Conservation (phyloP, 257 asterid genomes). For the Solanum etuberosum region DNA sequence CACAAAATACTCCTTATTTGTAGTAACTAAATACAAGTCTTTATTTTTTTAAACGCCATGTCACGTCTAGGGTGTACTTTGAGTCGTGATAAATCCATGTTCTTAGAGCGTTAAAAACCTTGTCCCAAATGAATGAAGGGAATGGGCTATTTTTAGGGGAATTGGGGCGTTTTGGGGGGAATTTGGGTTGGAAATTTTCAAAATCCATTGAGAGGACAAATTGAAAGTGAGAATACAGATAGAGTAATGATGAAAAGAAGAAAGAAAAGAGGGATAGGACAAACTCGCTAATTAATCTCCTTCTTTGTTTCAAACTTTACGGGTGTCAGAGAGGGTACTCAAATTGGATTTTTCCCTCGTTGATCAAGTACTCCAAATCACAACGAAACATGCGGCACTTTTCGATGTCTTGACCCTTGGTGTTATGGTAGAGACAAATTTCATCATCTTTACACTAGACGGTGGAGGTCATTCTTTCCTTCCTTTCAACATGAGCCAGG, state of each 20-base stretch:
- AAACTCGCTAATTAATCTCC: not conserved
- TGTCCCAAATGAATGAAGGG: not conserved
- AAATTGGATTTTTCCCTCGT: not conserved
- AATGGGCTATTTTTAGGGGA: not conserved
- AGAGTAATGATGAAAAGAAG: not conserved
- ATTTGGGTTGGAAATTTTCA: too few relatives aligned
- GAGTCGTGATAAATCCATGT: not conserved
- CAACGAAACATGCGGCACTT: not conserved
- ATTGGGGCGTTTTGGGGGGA: not conserved
- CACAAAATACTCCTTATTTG: not conserved
- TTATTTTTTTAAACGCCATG: not conserved
- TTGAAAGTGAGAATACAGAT: not conserved
- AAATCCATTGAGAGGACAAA: not conserved
- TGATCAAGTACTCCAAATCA: not conserved
- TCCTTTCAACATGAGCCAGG: not conserved
- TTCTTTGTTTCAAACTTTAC: not conserved
- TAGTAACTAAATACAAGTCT: not conserved
- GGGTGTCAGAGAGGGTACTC: not conserved
- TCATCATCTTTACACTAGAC: not conserved
- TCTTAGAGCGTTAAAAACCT: not conserved
- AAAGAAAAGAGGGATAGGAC: not conserved
- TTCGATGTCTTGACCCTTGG: not conserved
- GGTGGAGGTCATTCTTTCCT: not conserved
- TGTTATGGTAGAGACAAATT: not conserved
- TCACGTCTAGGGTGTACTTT: not conserved